Base-by-base conservation (phyloP, 148 eudicot genomes). In the Heliosperma pusillum region DNA sequence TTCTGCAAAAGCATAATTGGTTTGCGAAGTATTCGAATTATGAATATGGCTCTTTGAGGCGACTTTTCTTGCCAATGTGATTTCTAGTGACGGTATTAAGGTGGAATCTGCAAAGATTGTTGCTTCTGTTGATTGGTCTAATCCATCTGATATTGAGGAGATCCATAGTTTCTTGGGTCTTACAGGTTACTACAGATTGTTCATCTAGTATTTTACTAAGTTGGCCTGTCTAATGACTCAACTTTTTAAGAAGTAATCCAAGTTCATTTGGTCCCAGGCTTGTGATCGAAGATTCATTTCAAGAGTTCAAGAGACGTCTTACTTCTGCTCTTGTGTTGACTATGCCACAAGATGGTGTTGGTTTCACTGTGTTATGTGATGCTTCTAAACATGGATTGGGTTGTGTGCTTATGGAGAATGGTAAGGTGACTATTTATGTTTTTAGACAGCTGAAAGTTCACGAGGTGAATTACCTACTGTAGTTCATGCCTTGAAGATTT, bases 201-300 rank as follows among this genome's bases (percentile, higher is more conserved):
- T 10, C 19, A 17, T 66, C 2, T 15, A 29, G 11, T 20, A 36
- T 2, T 66, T 17, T 8, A 29, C 47, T 21, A 66, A 33, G 26
- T 0, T 66, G 1, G 47, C 47, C 9, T 5, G 10, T 3, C 69
- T 45, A 0, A 30, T 66, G 69, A 66, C 69, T 10, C 25, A 11
- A 1, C 19, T 66, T 1, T 21, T 66, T 45, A 30, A 29, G 47
- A 29, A 66, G 15, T 0, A 29, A 7, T 6, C n/a, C 10, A 66
- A 66, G 47, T 29, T 66, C 9, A 17, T 21, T 1, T 66, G 69
- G 69, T 7, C 10, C 30, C 45, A 30, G 3, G 21, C 25, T 3
- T 66, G 69, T 66, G 69, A n/a, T n/a, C n/a, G n/a, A 66, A 66
- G 42, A 12, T 3, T 9, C 69, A 9, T 66, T 66, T 29, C 42